Evolutionary conservation across 1,139 yeast genomes (phyloP), one percentile per base, ranked within the genome.

Genomic region (Nakaseomyces kungkrabaensis): DNA sequence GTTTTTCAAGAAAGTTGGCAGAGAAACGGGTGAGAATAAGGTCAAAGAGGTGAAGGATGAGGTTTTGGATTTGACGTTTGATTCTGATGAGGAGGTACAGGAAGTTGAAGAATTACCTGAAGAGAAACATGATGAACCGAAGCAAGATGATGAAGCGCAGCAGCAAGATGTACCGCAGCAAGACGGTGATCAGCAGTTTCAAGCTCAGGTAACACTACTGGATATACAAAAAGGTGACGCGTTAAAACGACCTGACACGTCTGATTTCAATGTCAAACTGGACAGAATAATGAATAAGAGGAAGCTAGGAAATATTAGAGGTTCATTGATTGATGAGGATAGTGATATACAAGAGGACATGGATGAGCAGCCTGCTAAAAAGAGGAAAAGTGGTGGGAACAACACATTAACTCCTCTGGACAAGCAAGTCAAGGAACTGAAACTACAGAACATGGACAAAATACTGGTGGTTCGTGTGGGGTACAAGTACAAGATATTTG

Each of bases 401-500:
- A 46, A 51, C 11, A 54, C 71, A 48, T 65, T 81, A 47, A 90
- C 96, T 0, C 96, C 97, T 0, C 68, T 89, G 46, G 97, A 89
- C 57, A 76, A 76, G 52, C 97, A 90, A 63, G 81, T 82, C 51
- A 69, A 81, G 26, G 81, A 79, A 4, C 68, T 92, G 48, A 88
- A 88, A 59, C 59, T 67, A 4, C 63, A 68, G 1, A 71, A 90
- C 61, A 63, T 66, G 46, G 95, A 87, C 54, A 85, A 86, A 45
- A 59, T 92, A 1, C 70, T 92, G 6, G 81, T 92, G 0, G 75
- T 92, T 26, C 94, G 92, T 62, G 94, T 86, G 7, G 98, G 98
- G 0, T 92, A 92, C 68, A 88, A 88, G 66, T 92, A 81, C 69
- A 85, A 85, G 61, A 81, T 89, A 52, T 88, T 80, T 63, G 96